Base-by-base conservation (phyloP, 2,329 filamentous ascomycete genomes). In the Aspergillus flavus region DNA sequence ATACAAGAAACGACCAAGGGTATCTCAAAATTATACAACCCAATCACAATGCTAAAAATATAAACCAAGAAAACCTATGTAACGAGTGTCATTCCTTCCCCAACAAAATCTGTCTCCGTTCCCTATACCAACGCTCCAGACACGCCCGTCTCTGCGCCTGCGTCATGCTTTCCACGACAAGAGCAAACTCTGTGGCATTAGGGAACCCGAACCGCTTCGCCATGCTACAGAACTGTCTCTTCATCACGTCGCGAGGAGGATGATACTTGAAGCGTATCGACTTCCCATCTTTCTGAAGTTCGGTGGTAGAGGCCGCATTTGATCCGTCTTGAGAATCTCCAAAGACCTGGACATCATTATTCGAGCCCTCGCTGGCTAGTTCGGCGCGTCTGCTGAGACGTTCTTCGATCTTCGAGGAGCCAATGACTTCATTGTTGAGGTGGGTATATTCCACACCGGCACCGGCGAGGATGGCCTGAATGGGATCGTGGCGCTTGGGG, bases 391-490 rank as follows among this genome's bases (percentile, higher is more conserved):
- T 89, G 53, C 91, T 94, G 6, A 99, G 86, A 62, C 90, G 87
- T 66, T 91, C 90, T 79, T 99, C 95, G n/a, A 97, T 86, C 69
- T 91, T 92, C n/a, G 91, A 95, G 0, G 92, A 90, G 12, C 95
- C 95, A 61, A 99, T 87, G 16, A 99, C 94, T 78, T 99, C 94
- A 1, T 92, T 93, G 75, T 99, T 99, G 70, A 98, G 91, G 73
- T 99, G 95, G 0, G 93, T 96, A 76, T 99, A 99, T 72, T 95
- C 89, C 0, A 99, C 94, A 2, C 95, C 95, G 0, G 92, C 93
- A 9, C 89, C 88, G 3, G 92, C 88, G 1, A 99, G 86, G 65
- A 99, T 98, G 2, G 93, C 95, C 69, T 94, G 91, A 36, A 98
- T 86, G 0, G 92, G 90, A 71, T 98, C 92, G 54, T 85, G 81